phyloP scores from a whole-genome alignment of 805 yeast genomes.

The Wickerhamiella siamensis region DNA sequence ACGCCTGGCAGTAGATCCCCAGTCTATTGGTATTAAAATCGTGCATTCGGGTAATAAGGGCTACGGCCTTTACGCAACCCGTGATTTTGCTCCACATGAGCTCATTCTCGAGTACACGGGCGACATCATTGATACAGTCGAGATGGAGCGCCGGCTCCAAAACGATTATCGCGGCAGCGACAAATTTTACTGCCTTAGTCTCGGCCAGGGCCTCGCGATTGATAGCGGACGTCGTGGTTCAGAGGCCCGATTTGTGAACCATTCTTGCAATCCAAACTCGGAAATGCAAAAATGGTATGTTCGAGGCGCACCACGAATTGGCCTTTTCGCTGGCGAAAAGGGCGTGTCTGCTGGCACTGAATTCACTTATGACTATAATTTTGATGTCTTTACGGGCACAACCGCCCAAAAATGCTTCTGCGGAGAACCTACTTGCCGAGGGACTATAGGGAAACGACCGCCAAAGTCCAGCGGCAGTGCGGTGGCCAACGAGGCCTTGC shows the following conservation, averaged over 20 bases:
- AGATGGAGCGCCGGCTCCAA: constrained; percentile 27
- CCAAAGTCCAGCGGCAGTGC: background rate
- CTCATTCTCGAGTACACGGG: constrained; percentile 38
- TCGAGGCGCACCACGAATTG: constrained; percentile 31
- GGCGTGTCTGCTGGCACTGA: constrained; percentile 31
- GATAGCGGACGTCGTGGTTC: constrained; percentile 35
- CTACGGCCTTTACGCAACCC: constrained; percentile 29
- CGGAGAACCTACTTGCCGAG: constrained; percentile 30
- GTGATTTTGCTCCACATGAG: constrained; percentile 27
- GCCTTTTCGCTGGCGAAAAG: constrained; percentile 31
- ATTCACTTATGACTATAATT: constrained; percentile 36
- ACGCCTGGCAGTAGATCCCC: background rate
- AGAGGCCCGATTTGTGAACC: constrained; percentile 37
- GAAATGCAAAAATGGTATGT: constrained; percentile 38
- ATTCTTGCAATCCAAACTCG: constrained; percentile 35
- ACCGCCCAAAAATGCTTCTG: constrained; percentile 34
- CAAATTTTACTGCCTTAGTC: constrained; percentile 30
- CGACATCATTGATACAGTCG: constrained; percentile 31
- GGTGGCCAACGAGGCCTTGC: too few species aligned
- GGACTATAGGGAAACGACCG: constrained; percentile 20
- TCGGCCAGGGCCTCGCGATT: constrained; percentile 31
- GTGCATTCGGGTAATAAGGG: constrained; percentile 30
- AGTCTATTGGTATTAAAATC: constrained; percentile 20
- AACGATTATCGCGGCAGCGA: constrained; percentile 24
- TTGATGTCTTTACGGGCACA: constrained; percentile 32